phyloP scores from a whole-genome alignment of 2,329 filamentous ascomycete genomes.

The Epicoccum sorghinum region DNA sequence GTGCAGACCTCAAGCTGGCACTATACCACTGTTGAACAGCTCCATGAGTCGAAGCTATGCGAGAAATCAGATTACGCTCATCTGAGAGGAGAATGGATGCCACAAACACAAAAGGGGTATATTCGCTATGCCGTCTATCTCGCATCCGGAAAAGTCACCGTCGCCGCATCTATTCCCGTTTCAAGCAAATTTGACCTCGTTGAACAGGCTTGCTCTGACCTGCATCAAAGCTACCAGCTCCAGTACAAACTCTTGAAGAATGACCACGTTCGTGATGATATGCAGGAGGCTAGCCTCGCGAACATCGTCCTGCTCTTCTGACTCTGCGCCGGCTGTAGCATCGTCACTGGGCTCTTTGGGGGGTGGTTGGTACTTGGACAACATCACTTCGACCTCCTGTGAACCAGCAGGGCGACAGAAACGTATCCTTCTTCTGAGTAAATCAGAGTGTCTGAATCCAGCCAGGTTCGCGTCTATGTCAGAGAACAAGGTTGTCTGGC shows the following conservation, averaged over 20 bases:
- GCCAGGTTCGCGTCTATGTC: constrained; percentile 44
- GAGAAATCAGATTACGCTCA: constrained; percentile 3
- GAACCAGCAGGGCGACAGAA: constrained; percentile 38
- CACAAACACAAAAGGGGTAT: constrained; percentile 28
- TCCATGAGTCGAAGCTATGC: neutral
- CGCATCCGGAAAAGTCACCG: constrained; percentile 7
- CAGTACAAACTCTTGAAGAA: constrained; percentile 58
- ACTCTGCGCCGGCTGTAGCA: constrained; percentile 23
- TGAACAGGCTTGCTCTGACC: constrained; percentile 55
- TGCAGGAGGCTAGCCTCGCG: constrained; percentile 55
- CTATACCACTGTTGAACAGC: neutral
- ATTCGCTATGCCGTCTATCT: constrained; percentile 23
- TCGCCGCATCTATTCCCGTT: neutral
- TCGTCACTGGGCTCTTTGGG: constrained; percentile 33
- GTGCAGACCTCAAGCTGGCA: constrained; percentile 6
- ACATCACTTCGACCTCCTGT: constrained; percentile 40
- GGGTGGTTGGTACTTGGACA: constrained; percentile 44
- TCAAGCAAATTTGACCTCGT: constrained; percentile 52
- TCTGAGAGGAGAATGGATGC: neutral
- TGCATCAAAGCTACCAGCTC: constrained; percentile 57
- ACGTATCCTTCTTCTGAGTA: constrained; percentile 44
- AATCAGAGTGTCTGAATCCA: constrained; percentile 36
- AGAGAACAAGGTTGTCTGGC: constrained; percentile 41
- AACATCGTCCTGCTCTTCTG: constrained; percentile 33
- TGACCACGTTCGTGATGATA: constrained; percentile 57